These are phyloP conservation scores for Cercospora citrullina DNA, from an alignment of 2,329 filamentous ascomycete genomes.

Conservation along the genomic window DNA sequence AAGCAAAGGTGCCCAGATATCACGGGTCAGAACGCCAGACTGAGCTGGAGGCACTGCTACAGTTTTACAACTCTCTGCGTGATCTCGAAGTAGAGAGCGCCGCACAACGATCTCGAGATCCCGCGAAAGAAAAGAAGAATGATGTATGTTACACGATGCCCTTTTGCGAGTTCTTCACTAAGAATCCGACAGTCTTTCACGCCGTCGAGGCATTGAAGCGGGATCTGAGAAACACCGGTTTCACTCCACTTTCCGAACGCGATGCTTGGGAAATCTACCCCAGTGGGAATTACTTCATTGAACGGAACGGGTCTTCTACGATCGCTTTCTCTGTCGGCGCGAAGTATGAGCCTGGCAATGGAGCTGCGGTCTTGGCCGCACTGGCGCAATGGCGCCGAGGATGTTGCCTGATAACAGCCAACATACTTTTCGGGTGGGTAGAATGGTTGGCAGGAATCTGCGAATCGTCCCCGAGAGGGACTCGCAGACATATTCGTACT, in stretches of 20 bases:
- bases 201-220: slow-evolving; percentile 75
- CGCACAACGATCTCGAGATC: slow-evolving; percentile 15
- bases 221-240: slow-evolving; percentile 71
- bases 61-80: not conserved
- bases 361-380: slow-evolving; percentile 84
- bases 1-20: not conserved
- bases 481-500: no score
- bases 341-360: slow-evolving; percentile 79
- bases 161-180: slow-evolving; percentile 77
- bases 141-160: slow-evolving; percentile 36
- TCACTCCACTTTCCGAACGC: slow-evolving; percentile 74
- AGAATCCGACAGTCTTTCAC: slow-evolving; percentile 93
- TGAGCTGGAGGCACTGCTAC: not conserved
- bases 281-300: slow-evolving; percentile 86
- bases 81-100: not conserved
- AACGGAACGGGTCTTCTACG: slow-evolving; percentile 80
- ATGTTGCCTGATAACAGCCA: no score
- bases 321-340: slow-evolving; percentile 83
- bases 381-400: no score
- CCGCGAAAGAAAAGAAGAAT: slow-evolving; percentile 23
- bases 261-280: slow-evolving; percentile 77
- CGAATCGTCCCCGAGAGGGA: no score
- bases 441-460: no score
- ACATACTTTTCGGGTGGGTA: no score
- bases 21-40: not conserved